Evolutionary conservation across 768 basidiomycete genomes (phyloP), one percentile per base, ranked within the genome.

Genomic region (Russula foetens): DNA sequence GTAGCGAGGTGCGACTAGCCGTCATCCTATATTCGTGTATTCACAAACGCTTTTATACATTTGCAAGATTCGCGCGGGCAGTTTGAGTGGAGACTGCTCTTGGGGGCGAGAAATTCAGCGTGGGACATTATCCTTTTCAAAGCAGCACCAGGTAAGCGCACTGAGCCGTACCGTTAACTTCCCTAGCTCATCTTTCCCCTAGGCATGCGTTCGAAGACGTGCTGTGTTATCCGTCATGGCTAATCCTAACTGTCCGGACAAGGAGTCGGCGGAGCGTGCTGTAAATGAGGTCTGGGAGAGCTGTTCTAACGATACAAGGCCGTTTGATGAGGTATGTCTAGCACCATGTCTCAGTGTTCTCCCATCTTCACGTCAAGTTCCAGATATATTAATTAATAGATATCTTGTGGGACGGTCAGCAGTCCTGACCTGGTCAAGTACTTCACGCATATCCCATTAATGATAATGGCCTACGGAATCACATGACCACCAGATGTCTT

Each of bases 251-350:
- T 98, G 95, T 69, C 85, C 85, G 1, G 82, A 87, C 68, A 72
- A 77, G 41, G 89, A 79, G 6, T 76, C 88, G 26, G 96, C 95
- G 14, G 92, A 94, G 71, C 81, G 81, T 59, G 93, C 85, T 1
- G 95, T 98, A 48, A 97, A 98, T 66, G 91, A 97, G 71, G 96
- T 96, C 35, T 99, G 91, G 89, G 93, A 93, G 69, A 93, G 91
- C 66, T 99, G 96, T 72, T 94, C 91, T 73, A 86, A 81, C 39
- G 97, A 98, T 71, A 98, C 95, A 7, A 75, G 96, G 63, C 96
- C 97, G 9, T 99, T 98, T 71, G 97, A 99, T 71, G 95, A 98
- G 86, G 92, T 92, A 67, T 46, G 69, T 59, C 56, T 63, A 14
- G 7, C 31, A n/a, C 29, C 38, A 12, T 31, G 52, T 7, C 28